These are phyloP conservation scores for Entophlyctis luteolus DNA, from an alignment of 192 early-diverging fungal species.

Conservation along the genomic window DNA sequence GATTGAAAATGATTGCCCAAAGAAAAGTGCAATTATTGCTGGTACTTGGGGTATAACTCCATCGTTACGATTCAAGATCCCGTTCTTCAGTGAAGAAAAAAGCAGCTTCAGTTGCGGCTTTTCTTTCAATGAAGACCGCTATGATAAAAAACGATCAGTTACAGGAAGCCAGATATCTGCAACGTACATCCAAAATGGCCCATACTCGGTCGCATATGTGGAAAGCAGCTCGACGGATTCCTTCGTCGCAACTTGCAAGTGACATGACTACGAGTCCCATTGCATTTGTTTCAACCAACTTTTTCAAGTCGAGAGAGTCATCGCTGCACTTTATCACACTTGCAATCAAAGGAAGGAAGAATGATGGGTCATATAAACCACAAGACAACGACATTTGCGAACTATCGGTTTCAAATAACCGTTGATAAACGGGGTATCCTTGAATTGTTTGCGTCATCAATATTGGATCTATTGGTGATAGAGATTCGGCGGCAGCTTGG, in stretches of 20 bases:
- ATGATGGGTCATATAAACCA: conserved; percentile 60
- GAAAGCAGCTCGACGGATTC: conserved; percentile 59
- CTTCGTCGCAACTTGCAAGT: conserved; percentile 51
- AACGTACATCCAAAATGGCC: conserved; percentile 18
- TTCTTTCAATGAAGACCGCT: conserved; percentile 52
- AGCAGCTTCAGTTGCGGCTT: conserved; percentile 67
- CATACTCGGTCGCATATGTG: conserved; percentile 68
- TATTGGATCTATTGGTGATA: conserved; percentile 58
- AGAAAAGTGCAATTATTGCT: conserved; percentile 60
- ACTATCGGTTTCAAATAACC: conserved; percentile 26
- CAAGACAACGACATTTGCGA: neutral
- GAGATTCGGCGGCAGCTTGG: conserved; percentile 44
- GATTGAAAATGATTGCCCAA: conserved; percentile 59
- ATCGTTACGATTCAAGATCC: conserved; percentile 50
- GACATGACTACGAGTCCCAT: conserved; percentile 66
- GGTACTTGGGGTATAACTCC: conserved; percentile 56
- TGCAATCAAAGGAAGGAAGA: conserved; percentile 69
- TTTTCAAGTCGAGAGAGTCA: conserved; percentile 53
- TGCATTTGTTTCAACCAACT: conserved; percentile 64
- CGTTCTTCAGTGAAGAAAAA: conserved; percentile 65
- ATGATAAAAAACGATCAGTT: conserved; percentile 23
- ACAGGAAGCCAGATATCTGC: neutral
- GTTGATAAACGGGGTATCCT: conserved; percentile 47
- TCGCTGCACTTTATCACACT: conserved; percentile 44
- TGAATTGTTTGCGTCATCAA: conserved; percentile 62